Conservation (phyloP, 176 grass and related monocot genomes). For the Zoysia pacifica region DNA sequence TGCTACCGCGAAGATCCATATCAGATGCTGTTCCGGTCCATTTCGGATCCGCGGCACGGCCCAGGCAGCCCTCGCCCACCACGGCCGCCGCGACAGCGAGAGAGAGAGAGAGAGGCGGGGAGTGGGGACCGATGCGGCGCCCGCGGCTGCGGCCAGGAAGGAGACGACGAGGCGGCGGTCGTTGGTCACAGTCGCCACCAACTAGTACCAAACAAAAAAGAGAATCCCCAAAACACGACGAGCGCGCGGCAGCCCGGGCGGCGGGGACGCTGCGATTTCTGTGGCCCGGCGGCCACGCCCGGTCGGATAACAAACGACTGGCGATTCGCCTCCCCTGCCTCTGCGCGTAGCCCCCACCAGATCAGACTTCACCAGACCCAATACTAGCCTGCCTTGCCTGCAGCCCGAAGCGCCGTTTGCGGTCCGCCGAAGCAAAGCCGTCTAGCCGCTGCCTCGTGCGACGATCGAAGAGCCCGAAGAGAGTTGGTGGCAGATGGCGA, state of each 20-base stretch:
- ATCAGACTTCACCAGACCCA: constrained; percentile 6
- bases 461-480: neutral
- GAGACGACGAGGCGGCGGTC: constrained; percentile 15
- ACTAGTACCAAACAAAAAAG: neutral
- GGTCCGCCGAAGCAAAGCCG: neutral
- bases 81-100: neutral
- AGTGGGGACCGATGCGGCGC: neutral
- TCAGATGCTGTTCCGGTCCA: constrained; percentile 9
- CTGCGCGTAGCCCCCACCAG: neutral
- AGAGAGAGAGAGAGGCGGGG: neutral
- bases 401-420: too few relatives aligned
- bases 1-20: neutral
- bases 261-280: neutral
- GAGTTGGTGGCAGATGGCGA: constrained; percentile 41
- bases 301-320: constrained; percentile 46
- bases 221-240: too few relatives aligned
- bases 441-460: neutral
- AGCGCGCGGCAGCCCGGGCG: too few relatives aligned
- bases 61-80: neutral
- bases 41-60: constrained; percentile 3
- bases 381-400: neutral
- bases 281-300: constrained; percentile 27
- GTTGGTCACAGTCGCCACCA: constrained; percentile 1
- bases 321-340: neutral
- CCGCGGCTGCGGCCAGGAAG: neutral